Evolutionary conservation across 768 basidiomycete genomes (phyloP).

Genomic region (Aureoboletus auriporus): DNA sequence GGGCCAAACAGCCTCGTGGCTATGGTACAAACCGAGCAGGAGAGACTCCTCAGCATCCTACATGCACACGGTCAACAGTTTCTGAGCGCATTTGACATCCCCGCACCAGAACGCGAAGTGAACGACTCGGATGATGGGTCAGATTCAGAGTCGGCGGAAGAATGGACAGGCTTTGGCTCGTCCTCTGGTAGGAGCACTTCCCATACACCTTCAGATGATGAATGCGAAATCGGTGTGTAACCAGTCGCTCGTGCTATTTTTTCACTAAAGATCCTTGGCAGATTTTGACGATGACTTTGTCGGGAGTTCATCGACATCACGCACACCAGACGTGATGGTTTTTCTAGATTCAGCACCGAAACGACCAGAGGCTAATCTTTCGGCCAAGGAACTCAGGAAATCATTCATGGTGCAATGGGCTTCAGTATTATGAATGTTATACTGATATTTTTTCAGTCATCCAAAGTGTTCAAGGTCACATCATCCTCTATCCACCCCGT

Average conservation of each 20-base stretch:
- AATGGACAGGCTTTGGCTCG: slow-evolving; percentile 39
- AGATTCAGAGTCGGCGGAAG: slow-evolving; percentile 29
- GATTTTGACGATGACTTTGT: slow-evolving; percentile 44
- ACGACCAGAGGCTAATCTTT: slow-evolving; percentile 11
- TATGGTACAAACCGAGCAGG: slow-evolving; percentile 19
- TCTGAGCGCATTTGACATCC: slow-evolving; percentile 36
- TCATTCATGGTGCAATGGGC: slow-evolving; percentile 67
- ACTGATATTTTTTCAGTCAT: slow-evolving; percentile 50
- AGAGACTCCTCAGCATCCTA: slow-evolving; percentile 36
- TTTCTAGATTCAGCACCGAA: slow-evolving; percentile 43
- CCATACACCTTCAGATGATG: slow-evolving; percentile 12
- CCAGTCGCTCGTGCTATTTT: background rate
- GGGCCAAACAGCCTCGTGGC: slow-evolving; percentile 1
- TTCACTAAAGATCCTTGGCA: slow-evolving; percentile 8
- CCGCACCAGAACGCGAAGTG: slow-evolving; percentile 19
- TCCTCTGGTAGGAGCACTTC: background rate
- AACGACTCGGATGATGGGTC: background rate
- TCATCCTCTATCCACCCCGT: slow-evolving; percentile 13
- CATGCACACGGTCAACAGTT: slow-evolving; percentile 47
- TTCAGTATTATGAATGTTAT: background rate
- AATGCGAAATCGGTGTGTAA: slow-evolving; percentile 18
- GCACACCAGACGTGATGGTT: slow-evolving; percentile 48
- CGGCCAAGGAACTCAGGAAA: slow-evolving; percentile 46
- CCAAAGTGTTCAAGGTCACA: slow-evolving; percentile 64
- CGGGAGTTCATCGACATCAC: slow-evolving; percentile 30